These are phyloP conservation scores for Zygnema cylindricum DNA, from an alignment of 139 green algal genomes.

Conservation along the genomic window DNA sequence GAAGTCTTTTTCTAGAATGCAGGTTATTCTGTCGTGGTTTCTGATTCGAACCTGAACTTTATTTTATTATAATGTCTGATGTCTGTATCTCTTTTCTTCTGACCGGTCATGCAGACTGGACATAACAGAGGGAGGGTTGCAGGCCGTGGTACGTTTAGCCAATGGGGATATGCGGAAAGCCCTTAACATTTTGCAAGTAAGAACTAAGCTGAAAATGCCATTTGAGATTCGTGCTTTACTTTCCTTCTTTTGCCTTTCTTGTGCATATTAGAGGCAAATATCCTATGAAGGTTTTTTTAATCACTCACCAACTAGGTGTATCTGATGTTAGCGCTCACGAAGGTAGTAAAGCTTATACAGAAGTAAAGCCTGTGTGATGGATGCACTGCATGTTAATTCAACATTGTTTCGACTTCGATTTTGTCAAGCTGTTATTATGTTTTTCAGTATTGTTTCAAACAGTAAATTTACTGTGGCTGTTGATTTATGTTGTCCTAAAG, in stretches of 20 bases:
- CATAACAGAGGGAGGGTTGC: slow-evolving; percentile 76
- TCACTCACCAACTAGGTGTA: too few species aligned
- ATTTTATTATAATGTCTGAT: slow-evolving; percentile 5
- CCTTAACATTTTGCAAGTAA: slow-evolving; percentile 94
- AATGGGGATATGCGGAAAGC: slow-evolving; percentile 91
- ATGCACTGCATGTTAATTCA: too few species aligned
- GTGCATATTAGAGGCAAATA: slow-evolving; percentile 6
- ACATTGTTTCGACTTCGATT: too few species aligned
- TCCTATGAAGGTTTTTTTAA: too few species aligned
- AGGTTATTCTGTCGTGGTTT: not conserved
- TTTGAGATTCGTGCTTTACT: not conserved
- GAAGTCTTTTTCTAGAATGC: not conserved
- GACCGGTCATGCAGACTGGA: slow-evolving; percentile 53
- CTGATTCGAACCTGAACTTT: not conserved
- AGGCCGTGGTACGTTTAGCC: slow-evolving; percentile 83
- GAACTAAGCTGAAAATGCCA: not conserved
- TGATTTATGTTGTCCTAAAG: too few species aligned
- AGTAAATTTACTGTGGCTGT: too few species aligned
- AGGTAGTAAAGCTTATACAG: too few species aligned
- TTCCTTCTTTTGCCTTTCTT: not conserved
- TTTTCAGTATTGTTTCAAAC: too few species aligned
- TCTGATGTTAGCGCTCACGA: too few species aligned
- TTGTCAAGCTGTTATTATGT: too few species aligned
- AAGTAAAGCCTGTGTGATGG: too few species aligned
- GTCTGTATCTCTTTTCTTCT: slow-evolving; percentile 22